Evolutionary conservation across 2,329 filamentous ascomycete genomes (phyloP).

Genomic region (Pseudophaeomoniella oleicola): DNA sequence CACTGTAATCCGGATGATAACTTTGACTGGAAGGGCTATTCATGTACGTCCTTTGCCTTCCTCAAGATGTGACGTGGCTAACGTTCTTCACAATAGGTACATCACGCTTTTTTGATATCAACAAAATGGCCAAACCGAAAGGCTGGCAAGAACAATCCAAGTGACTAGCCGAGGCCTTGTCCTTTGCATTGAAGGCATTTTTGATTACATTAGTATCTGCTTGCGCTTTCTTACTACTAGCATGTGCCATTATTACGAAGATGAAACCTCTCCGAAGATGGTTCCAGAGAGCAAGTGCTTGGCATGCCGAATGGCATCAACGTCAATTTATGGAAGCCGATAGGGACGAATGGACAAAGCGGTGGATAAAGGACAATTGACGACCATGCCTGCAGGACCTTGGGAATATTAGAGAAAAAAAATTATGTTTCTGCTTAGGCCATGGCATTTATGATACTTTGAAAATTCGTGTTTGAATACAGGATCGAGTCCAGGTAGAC

Average conservation of each 20-base stretch:
- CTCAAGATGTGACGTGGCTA: not conserved
- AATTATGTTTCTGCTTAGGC: too few species aligned
- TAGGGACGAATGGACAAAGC: not conserved
- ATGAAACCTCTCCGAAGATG: not conserved
- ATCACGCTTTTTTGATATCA: constrained; percentile 70
- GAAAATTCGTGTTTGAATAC: too few species aligned
- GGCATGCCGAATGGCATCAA: constrained; percentile 1
- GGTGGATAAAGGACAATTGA: not conserved
- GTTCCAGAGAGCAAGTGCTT: not conserved
- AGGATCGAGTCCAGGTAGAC: too few species aligned
- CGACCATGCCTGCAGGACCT: too few species aligned
- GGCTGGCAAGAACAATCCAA: constrained; percentile 64
- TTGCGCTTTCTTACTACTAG: not conserved
- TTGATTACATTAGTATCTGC: constrained; percentile 1
- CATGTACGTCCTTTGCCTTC: constrained; percentile 49
- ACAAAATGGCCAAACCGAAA: constrained; percentile 64
- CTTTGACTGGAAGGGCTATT: constrained; percentile 99
- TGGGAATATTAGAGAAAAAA: too few species aligned
- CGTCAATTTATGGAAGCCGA: not conserved
- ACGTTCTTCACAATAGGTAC: constrained; percentile 47
- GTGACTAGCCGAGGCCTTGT: constrained; percentile 15
- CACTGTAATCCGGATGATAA: constrained; percentile 93
- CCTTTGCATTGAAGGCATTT: constrained; percentile 1
- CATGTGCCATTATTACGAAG: not conserved
- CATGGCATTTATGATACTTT: too few species aligned